A percentile compares a stretch with the other conserved stretches of the same genome.
These are phyloP conservation scores for Penicillium dipodomyicola DNA, from an alignment of 495 filamentous ascomycete genomes.

Conservation along the genomic window DNA sequence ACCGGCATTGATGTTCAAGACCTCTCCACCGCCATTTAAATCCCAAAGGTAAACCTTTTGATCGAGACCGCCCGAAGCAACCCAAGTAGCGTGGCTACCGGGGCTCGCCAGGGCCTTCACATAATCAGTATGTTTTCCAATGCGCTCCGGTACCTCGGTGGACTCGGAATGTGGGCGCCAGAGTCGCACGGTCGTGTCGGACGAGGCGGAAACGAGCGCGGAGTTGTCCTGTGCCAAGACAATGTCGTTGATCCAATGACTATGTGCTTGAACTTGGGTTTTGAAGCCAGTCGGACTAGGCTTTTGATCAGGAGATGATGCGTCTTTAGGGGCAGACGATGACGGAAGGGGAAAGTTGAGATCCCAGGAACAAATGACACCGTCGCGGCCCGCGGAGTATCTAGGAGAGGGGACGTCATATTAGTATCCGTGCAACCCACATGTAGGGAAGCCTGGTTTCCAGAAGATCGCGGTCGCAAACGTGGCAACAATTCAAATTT, in stretches of 20 bases:
- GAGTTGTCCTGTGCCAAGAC: conserved; percentile 78
- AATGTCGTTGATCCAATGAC: conserved; percentile 98
- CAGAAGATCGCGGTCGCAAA: neutral
- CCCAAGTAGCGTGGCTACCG: conserved; percentile 69
- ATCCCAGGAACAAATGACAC: conserved; percentile 94
- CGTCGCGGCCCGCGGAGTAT: conserved; percentile 94
- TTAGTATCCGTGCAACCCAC: conserved; percentile 25
- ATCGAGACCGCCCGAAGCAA: conserved; percentile 94
- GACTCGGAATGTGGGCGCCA: conserved; percentile 85
- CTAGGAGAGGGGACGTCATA: conserved; percentile 45
- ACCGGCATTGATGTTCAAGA: conserved; percentile 77
- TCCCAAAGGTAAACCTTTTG: conserved; percentile 93
- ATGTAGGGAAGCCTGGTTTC: neutral
- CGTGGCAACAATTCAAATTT: neutral
- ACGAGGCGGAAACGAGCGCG: conserved; percentile 89
- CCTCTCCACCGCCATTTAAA: conserved; percentile 79
- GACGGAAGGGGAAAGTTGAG: conserved; percentile 54
- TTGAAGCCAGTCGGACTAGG: conserved; percentile 64
- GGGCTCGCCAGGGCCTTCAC: conserved; percentile 91
- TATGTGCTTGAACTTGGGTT: conserved; percentile 93
- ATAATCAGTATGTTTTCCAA: conserved; percentile 93
- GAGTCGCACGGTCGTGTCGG: conserved; percentile 89
- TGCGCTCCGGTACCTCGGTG: conserved; percentile 65
- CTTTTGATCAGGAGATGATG: conserved; percentile 28
- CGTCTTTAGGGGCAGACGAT: conserved; percentile 37